These are phyloP conservation scores for Maudiozyma humilis DNA, from an alignment of 1,139 yeast genomes.

Conservation along the genomic window DNA sequence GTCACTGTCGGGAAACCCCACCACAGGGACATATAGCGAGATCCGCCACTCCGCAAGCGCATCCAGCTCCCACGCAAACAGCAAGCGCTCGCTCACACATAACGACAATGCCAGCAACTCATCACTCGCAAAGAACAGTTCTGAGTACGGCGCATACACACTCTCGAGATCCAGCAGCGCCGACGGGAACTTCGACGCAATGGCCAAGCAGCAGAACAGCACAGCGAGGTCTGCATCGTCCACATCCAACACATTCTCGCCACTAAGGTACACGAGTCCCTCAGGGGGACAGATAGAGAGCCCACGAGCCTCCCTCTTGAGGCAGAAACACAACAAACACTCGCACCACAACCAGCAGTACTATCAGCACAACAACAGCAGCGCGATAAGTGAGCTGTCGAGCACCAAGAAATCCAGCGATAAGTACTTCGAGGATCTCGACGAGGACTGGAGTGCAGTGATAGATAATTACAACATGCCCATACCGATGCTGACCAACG, in stretches of 20 bases:
- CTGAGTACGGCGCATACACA: conserved; percentile 4
- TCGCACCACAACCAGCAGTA: conserved; percentile 12
- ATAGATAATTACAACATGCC: conserved; percentile 41
- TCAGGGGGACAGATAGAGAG: conserved; percentile 13
- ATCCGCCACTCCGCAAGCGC: neutral
- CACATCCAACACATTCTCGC: conserved; percentile 21
- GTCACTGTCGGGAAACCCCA: neutral
- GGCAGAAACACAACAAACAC: conserved; percentile 9
- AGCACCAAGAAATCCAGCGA: conserved; percentile 21
- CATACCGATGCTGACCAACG: conserved; percentile 36
- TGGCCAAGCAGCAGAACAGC: conserved; percentile 21
- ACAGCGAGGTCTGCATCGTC: conserved; percentile 8
- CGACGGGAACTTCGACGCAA: conserved; percentile 26
- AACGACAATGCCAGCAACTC: neutral
- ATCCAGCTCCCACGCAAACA: neutral
- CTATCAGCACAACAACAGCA: conserved; percentile 13
- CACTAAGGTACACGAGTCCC: conserved; percentile 22
- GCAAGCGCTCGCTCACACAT: neutral
- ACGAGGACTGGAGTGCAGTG: conserved; percentile 91
- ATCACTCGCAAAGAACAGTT: neutral
- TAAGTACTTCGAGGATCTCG: conserved; percentile 50
- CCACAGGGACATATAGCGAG: conserved; percentile 1
- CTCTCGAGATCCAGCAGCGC: conserved; percentile 7
- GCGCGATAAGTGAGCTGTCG: conserved; percentile 9
- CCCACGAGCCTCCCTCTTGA: conserved; percentile 13